phyloP scores from a whole-genome alignment of 768 basidiomycete species.

The Serendipita sp. region DNA sequence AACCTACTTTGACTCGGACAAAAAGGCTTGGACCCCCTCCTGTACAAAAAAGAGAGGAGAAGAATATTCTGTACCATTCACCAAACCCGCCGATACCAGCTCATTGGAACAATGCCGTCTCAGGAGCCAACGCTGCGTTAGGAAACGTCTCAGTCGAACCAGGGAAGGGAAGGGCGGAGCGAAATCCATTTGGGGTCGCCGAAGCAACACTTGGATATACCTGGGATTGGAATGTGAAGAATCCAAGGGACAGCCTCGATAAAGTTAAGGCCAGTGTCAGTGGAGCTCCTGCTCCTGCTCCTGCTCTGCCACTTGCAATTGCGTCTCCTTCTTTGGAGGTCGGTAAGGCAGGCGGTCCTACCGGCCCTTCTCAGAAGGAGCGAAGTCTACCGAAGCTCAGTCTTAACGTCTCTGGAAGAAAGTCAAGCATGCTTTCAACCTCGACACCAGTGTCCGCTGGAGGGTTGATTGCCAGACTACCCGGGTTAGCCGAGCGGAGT shows the following conservation, averaged over 20 bases:
- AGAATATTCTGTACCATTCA: neutral
- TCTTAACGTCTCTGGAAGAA: neutral
- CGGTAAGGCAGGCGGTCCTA: neutral
- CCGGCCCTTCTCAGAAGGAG: neutral
- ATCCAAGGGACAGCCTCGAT: neutral
- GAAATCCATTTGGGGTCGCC: neutral
- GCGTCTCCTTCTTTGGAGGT: neutral
- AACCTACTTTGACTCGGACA: neutral
- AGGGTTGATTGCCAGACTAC: neutral
- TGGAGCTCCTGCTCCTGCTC: neutral
- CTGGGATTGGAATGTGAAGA: slow-evolving; percentile 3
- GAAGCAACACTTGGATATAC: slow-evolving; percentile 3
- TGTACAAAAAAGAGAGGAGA: neutral
- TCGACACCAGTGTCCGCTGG: neutral
- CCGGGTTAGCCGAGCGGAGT: neutral
- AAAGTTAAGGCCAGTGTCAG: neutral
- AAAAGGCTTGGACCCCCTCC: neutral
- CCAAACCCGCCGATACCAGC: neutral
- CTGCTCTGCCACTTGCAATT: neutral
- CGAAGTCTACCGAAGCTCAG: neutral
- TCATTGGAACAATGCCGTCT: slow-evolving; percentile 3
- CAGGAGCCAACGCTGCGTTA: neutral
- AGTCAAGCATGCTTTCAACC: neutral
- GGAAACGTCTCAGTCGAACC: neutral
- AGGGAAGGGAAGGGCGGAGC: neutral